A percentile compares a stretch with the other conserved stretches of the same genome.
These are phyloP conservation scores for Aspergillus bertholletiae DNA, from an alignment of 495 filamentous ascomycete species.

Conservation along the genomic window DNA sequence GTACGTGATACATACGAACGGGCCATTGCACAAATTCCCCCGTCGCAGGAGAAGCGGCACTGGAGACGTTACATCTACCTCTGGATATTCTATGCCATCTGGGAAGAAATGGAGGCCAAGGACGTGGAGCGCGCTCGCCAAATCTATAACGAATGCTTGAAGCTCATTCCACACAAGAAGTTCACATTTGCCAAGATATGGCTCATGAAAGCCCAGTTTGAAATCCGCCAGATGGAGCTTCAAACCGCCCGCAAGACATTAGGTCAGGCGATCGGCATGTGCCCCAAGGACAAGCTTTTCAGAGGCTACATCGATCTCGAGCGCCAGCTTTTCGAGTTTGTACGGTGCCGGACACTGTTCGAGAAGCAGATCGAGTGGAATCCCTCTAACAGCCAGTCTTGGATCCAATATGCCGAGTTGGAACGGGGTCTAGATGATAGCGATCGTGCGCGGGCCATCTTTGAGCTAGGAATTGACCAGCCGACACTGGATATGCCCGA, in stretches of 20 bases:
- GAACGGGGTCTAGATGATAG: conserved; percentile 87
- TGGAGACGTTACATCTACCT: conserved; percentile 97
- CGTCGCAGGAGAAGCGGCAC: conserved; percentile 93
- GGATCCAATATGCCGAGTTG: conserved; percentile 92
- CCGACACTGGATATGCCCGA: conserved; percentile 94
- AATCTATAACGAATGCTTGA: conserved; percentile 85
- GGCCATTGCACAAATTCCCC: conserved; percentile 93
- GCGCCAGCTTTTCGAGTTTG: conserved; percentile 87
- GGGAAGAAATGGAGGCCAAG: conserved; percentile 82
- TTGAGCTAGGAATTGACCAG: conserved; percentile 84
- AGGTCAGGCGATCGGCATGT: conserved; percentile 87
- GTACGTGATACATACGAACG: conserved; percentile 93
- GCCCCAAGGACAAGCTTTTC: conserved; percentile 93
- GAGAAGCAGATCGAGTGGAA: conserved; percentile 93
- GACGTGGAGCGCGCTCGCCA: conserved; percentile 79
- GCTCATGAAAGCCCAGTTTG: conserved; percentile 90
- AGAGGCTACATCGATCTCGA: conserved; percentile 90
- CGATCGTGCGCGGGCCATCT: conserved; percentile 85
- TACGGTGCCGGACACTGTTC: conserved; percentile 84
- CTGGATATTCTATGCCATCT: conserved; percentile 95
- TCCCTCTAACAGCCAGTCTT: conserved; percentile 80
- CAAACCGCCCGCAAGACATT: conserved; percentile 79
- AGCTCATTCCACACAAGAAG: conserved; percentile 88
- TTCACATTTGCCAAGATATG: conserved; percentile 98
- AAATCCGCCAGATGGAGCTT: conserved; percentile 82